Conservation (phyloP, 805 yeast genomes). For the Candida insectalens region DNA sequence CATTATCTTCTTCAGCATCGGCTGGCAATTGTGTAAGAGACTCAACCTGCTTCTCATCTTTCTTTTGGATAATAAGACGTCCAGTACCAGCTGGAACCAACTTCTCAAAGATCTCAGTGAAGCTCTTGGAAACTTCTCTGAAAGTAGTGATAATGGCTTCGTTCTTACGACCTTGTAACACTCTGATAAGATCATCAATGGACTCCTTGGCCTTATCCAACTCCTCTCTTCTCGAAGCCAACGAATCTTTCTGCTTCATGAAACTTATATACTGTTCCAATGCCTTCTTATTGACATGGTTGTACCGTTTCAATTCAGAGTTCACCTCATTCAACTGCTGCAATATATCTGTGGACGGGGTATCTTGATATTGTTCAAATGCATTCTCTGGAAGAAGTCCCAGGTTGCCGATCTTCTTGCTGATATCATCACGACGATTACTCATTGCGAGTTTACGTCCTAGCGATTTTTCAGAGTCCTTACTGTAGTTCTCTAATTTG, state of each 20-base stretch:
- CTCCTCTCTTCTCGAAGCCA: constrained; percentile 57
- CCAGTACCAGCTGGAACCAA: constrained; percentile 84
- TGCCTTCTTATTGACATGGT: constrained; percentile 84
- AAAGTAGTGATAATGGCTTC: constrained; percentile 76
- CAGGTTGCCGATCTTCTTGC: constrained; percentile 63
- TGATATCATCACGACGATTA: constrained; percentile 61
- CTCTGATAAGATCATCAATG: constrained; percentile 60
- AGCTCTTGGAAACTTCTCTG: constrained; percentile 62
- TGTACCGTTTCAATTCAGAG: constrained; percentile 48
- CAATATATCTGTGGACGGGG: constrained; percentile 42
- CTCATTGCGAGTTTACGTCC: constrained; percentile 51
- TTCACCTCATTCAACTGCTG: constrained; percentile 43
- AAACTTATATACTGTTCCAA: constrained; percentile 72
- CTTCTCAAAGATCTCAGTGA: constrained; percentile 64
- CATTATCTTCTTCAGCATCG: constrained; percentile 2
- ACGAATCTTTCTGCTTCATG: constrained; percentile 59
- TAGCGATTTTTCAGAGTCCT: constrained; percentile 52
- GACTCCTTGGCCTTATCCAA: constrained; percentile 61
- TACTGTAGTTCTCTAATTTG: constrained; percentile 51
- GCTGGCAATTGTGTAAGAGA: constrained; percentile 8
- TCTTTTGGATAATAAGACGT: constrained; percentile 52
- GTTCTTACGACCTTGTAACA: constrained; percentile 68
- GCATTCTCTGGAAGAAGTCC: constrained; percentile 91
- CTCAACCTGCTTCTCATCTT: constrained; percentile 10
- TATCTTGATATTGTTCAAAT: constrained; percentile 36